A percentile compares a stretch with the other conserved stretches of the same genome.
Evolutionary conservation across 768 basidiomycete species (phyloP).

Genomic region (Tephrocybe rancida): DNA sequence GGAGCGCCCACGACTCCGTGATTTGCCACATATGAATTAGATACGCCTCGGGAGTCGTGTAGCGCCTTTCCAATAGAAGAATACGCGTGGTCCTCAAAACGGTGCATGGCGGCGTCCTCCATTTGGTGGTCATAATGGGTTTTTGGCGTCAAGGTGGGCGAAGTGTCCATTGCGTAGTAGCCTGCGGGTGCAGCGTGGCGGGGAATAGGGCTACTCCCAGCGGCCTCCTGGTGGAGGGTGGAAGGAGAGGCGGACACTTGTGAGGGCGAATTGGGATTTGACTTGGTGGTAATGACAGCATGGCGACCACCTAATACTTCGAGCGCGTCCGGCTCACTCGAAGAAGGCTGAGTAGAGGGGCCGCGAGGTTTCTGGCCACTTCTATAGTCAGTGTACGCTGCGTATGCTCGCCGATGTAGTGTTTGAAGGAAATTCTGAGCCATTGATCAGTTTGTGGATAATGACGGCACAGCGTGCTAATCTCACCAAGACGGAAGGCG

Average conservation of each 20-base stretch:
- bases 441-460: neutral
- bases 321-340: constrained; percentile 33
- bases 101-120: constrained; percentile 7
- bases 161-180: constrained; percentile 25
- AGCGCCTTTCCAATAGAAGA: constrained; percentile 13
- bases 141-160: constrained; percentile 7
- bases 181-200: constrained; percentile 20
- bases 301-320: constrained; percentile 41
- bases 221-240: constrained; percentile 15
- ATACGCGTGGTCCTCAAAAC: constrained; percentile 14
- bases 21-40: constrained; percentile 7
- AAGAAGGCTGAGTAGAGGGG: constrained; percentile 4
- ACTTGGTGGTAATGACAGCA: constrained; percentile 31
- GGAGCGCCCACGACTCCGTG: neutral
- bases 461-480: neutral
- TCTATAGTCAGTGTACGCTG: constrained; percentile 29
- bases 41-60: constrained; percentile 2
- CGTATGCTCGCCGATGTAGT: constrained; percentile 36
- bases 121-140: constrained; percentile 13
- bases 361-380: constrained; percentile 20
- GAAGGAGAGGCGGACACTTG: constrained; percentile 19
- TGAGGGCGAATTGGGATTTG: constrained; percentile 31
- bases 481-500: constrained; percentile 37
- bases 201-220: constrained; percentile 24
- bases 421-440: constrained; percentile 38